Percentiles rank a stretch among this genome's conserved stretches.
Conservation (phyloP, 805 yeast species). For the Scheffersomyces spartinae region DNA sequence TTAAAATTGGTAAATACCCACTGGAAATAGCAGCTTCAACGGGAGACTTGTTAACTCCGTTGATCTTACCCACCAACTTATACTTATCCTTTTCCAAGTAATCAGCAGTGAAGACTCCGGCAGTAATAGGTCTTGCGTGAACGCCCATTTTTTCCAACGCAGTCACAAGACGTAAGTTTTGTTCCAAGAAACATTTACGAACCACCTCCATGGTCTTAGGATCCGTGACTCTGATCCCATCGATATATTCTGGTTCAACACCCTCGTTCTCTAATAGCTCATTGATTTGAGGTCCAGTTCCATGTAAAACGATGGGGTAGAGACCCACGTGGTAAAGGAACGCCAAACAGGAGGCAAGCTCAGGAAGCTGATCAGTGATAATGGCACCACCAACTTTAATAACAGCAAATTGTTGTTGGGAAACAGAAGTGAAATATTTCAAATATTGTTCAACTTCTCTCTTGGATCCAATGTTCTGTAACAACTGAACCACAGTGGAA, state of each 20-base stretch:
- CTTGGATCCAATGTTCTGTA: conserved; percentile 94
- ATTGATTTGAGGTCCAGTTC: conserved; percentile 98
- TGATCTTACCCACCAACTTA: conserved; percentile 84
- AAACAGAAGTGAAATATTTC: conserved; percentile 91
- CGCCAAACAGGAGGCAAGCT: conserved; percentile 90
- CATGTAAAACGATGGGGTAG: conserved; percentile 93
- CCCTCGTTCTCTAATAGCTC: conserved; percentile 88
- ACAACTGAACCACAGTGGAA: conserved; percentile 88
- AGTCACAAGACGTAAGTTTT: conserved; percentile 86
- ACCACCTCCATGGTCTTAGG: conserved; percentile 93
- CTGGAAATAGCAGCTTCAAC: conserved; percentile 91
- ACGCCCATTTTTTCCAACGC: conserved; percentile 96
- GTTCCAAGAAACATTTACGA: conserved; percentile 89
- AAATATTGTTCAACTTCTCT: conserved; percentile 97
- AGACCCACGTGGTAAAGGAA: conserved; percentile 95
- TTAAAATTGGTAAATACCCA: conserved; percentile 92
- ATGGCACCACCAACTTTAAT: conserved; percentile 99
- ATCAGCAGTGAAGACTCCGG: conserved; percentile 92
- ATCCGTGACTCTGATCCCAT: conserved; percentile 94
- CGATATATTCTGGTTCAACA: conserved; percentile 89
- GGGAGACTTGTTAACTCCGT: conserved; percentile 75
- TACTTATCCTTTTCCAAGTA: conserved; percentile 86
- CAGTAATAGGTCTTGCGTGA: conserved; percentile 95
- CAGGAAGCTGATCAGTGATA: conserved; percentile 87
- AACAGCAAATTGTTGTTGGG: conserved; percentile 95